phyloP scores from a whole-genome alignment of 257 asterid species.

The Salvia miltiorrhiza region DNA sequence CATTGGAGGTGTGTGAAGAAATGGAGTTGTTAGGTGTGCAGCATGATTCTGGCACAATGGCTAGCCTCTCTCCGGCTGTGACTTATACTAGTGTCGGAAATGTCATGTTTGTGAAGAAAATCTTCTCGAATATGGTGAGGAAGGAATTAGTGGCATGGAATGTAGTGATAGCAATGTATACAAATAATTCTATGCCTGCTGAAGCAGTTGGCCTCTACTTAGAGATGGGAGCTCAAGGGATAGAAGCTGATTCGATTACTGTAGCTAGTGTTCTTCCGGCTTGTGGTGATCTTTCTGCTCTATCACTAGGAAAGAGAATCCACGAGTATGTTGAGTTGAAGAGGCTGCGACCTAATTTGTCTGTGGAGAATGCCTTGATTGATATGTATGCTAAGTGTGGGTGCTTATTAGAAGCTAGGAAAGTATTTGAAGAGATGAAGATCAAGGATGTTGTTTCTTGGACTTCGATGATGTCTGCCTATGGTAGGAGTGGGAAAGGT shows the following conservation, averaged over 20 bases:
- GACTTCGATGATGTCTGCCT: slow-evolving; percentile 89
- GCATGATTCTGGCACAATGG: slow-evolving; percentile 86
- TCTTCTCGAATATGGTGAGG: slow-evolving; percentile 52
- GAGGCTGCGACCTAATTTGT: slow-evolving; percentile 54
- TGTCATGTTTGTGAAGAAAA: slow-evolving; percentile 52
- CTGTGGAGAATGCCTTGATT: slow-evolving; percentile 76
- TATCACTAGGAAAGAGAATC: slow-evolving; percentile 54
- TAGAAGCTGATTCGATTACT: slow-evolving; percentile 64
- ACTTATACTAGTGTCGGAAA: slow-evolving; percentile 42
- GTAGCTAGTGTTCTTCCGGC: slow-evolving; percentile 86
- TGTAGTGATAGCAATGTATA: slow-evolving; percentile 74
- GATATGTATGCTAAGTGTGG: slow-evolving; percentile 98
- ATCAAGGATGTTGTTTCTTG: slow-evolving; percentile 76
- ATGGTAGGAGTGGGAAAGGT: slow-evolving; percentile 86
- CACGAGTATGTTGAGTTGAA: slow-evolving; percentile 48
- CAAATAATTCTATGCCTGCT: slow-evolving; percentile 61
- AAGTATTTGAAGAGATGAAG: slow-evolving; percentile 65
- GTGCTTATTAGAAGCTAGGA: slow-evolving; percentile 69
- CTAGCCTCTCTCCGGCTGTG: slow-evolving; percentile 84
- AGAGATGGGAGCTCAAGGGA: slow-evolving; percentile 52
- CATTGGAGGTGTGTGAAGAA: slow-evolving; percentile 66
- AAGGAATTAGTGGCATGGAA: slow-evolving; percentile 75
- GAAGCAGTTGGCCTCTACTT: slow-evolving; percentile 63
- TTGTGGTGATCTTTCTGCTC: slow-evolving; percentile 83
- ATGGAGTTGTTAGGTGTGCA: slow-evolving; percentile 50